These are phyloP conservation scores for Xylariaceae sp. DNA, from an alignment of 2,329 filamentous ascomycete genomes.

Conservation along the genomic window DNA sequence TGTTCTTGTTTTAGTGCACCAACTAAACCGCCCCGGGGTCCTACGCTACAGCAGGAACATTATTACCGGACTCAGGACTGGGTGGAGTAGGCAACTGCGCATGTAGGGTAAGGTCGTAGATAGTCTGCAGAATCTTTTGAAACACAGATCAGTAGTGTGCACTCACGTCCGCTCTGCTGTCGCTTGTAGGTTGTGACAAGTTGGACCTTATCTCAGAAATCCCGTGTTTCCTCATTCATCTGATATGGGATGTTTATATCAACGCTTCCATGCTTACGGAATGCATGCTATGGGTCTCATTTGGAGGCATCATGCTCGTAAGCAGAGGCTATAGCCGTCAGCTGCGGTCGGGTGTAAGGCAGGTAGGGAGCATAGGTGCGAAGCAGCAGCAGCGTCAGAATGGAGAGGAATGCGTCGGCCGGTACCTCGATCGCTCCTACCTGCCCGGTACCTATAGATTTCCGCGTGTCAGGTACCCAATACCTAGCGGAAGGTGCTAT, in stretches of 20 bases:
- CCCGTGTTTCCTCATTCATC: not conserved
- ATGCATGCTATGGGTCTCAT: no score
- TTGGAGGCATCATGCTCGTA: no score
- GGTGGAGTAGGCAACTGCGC: not conserved
- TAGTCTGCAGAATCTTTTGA: not conserved
- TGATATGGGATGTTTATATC: not conserved
- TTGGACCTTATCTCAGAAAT: not conserved
- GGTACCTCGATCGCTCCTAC: no score
- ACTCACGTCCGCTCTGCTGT: not conserved
- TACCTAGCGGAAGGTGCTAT: not conserved
- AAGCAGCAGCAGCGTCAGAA: no score
- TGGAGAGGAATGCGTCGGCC: no score
- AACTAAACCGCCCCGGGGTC: not conserved
- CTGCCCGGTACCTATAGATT: not conserved
- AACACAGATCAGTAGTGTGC: not conserved
- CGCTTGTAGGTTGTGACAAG: not conserved
- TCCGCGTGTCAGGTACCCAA: not conserved
- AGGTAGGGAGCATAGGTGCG: no score
- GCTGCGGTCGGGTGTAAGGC: no score
- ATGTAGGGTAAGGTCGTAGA: not conserved
- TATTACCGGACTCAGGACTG: not conserved
- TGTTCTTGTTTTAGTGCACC: not conserved
- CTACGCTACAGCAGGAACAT: not conserved
- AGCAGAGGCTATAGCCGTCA: no score
- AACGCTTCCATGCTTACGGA: no score